Evolutionary conservation across 2,329 filamentous ascomycete species (phyloP).

Genomic region (Colletotrichum siamense): DNA sequence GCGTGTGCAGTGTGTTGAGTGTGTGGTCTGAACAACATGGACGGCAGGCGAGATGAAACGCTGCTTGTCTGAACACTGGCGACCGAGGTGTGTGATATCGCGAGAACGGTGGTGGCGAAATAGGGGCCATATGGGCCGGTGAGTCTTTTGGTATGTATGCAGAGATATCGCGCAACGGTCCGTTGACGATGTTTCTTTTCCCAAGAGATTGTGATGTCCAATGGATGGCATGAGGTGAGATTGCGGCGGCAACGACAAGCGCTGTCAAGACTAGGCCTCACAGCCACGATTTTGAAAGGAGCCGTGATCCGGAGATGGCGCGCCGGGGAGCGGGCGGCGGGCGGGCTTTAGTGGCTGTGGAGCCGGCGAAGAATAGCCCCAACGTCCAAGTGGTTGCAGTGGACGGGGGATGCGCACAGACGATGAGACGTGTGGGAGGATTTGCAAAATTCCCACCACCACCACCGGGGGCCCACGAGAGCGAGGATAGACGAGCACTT

Average conservation of each 20-base stretch:
- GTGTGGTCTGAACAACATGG: slow-evolving; percentile 13
- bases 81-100: slow-evolving; percentile 4
- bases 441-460: background rate
- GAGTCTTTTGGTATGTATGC: background rate
- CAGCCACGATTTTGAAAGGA: slow-evolving; percentile 1
- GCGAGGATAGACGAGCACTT: background rate
- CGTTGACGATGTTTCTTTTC: background rate
- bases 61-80: slow-evolving; percentile 15
- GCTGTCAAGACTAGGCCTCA: background rate
- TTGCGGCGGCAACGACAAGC: slow-evolving; percentile 2
- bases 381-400: background rate
- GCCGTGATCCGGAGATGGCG: background rate
- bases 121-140: background rate
- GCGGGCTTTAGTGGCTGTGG: background rate
- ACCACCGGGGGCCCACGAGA: background rate
- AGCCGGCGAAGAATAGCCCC: background rate
- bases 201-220: background rate
- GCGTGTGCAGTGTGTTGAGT: background rate
- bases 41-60: slow-evolving; percentile 15
- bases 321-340: background rate
- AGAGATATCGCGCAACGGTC: background rate
- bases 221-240: background rate
- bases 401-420: slow-evolving; percentile 13
- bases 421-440: background rate
- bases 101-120: background rate